Evolutionary conservation across 805 yeast species (phyloP).

Genomic region (Komagataella kurtzmanii): DNA sequence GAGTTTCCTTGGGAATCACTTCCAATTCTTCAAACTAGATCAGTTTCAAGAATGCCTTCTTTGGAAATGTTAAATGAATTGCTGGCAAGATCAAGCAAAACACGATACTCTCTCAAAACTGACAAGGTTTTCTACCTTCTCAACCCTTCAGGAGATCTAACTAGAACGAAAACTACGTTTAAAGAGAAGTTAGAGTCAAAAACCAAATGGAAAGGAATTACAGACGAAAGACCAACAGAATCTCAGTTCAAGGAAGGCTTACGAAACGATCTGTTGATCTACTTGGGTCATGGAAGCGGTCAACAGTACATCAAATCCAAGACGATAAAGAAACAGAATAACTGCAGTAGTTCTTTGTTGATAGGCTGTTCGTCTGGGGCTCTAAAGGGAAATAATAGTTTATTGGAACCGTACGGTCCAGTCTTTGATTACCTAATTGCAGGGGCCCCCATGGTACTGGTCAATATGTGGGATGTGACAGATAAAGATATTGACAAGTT

Average conservation of each 20-base stretch:
- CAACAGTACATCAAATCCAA: conserved; percentile 59
- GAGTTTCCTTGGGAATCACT: conserved; percentile 86
- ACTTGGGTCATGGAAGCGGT: conserved; percentile 97
- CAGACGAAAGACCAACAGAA: conserved; percentile 48
- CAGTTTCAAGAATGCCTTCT: conserved; percentile 73
- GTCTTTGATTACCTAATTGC: conserved; percentile 63
- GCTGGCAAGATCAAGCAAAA: conserved; percentile 10
- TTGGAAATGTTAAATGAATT: conserved; percentile 26
- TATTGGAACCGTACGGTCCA: conserved; percentile 64
- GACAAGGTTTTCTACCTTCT: conserved; percentile 45
- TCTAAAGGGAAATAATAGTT: conserved; percentile 34
- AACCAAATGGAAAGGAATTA: conserved; percentile 36
- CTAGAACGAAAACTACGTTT: conserved; percentile 49
- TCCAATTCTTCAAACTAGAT: conserved; percentile 32
- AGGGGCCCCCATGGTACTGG: conserved; percentile 74
- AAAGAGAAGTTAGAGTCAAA: conserved; percentile 23
- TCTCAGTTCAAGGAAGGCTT: conserved; percentile 31
- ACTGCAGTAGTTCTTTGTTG: conserved; percentile 48
- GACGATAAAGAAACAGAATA: conserved; percentile 27
- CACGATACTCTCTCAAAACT: conserved; percentile 4
- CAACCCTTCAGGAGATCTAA: conserved; percentile 75
- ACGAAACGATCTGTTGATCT: conserved; percentile 39
- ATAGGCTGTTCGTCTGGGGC: conserved; percentile 89
- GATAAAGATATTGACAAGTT: conserved; percentile 89
- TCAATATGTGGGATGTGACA: conserved; percentile 92